These are phyloP conservation scores for Lactarius evosmus DNA, from an alignment of 768 basidiomycete genomes.

Conservation along the genomic window DNA sequence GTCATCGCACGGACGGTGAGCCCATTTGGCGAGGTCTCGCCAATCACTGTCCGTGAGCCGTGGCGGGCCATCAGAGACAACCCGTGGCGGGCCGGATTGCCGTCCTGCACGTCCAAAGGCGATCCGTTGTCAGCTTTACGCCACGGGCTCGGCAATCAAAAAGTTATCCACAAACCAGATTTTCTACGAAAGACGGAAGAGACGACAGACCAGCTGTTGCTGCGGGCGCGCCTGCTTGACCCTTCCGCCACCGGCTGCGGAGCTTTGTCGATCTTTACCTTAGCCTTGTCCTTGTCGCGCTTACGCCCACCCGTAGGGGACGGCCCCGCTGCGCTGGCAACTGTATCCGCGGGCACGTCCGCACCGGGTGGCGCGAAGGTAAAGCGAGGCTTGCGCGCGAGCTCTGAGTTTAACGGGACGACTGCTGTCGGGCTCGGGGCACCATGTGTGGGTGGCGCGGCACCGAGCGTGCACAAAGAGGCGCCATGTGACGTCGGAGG, in stretches of 20 bases:
- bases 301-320: conserved; percentile 6
- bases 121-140: background rate
- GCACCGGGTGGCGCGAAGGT: conserved; percentile 17
- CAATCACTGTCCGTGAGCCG: conserved; percentile 41
- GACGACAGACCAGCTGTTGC: conserved; percentile 21
- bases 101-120: conserved; percentile 1
- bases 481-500: conserved; percentile 6
- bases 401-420: conserved; percentile 22
- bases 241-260: conserved; percentile 14
- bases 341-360: conserved; percentile 17
- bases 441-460: background rate
- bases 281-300: conserved; percentile 19
- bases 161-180: conserved; percentile 19
- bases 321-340: background rate
- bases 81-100: conserved; percentile 18
- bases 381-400: conserved; percentile 19
- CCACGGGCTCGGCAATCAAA: conserved; percentile 3
- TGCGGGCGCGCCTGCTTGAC: conserved; percentile 6
- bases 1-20: conserved; percentile 43
- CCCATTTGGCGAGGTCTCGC: conserved; percentile 55
- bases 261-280: conserved; percentile 1
- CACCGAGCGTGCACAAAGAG: background rate
- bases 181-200: conserved; percentile 18
- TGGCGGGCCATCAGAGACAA: background rate
- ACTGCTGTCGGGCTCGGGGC: conserved; percentile 2